Conservation (phyloP, 1,284 basidiomycete species). For the Naganishia albida region DNA sequence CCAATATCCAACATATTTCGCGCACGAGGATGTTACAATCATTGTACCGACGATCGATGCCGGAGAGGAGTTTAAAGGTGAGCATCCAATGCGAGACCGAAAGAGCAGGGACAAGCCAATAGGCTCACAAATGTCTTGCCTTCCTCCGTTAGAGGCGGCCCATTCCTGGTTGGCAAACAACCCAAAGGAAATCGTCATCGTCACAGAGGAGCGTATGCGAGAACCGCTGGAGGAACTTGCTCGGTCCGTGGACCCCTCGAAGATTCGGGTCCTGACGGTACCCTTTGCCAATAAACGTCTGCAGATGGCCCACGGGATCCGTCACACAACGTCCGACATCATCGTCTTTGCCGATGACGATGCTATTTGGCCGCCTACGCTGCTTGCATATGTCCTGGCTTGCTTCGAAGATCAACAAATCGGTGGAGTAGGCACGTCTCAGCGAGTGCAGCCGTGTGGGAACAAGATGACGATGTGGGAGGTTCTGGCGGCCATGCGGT, state of each 20-base stretch:
- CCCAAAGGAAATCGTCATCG: constrained; percentile 89
- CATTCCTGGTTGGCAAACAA: constrained; percentile 84
- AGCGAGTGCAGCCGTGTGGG: constrained; percentile 79
- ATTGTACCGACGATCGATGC: constrained; percentile 93
- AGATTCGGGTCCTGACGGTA: constrained; percentile 82
- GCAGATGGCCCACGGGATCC: constrained; percentile 89
- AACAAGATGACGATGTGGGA: constrained; percentile 86
- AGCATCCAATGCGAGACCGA: constrained; percentile 24
- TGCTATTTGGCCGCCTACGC: constrained; percentile 87
- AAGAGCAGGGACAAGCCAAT: background rate
- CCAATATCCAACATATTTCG: constrained; percentile 81
- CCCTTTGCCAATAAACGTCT: constrained; percentile 89
- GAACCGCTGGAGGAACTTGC: constrained; percentile 83
- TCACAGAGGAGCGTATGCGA: constrained; percentile 87
- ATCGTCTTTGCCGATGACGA: constrained; percentile 95
- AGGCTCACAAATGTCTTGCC: background rate
- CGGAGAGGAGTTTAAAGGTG: constrained; percentile 80
- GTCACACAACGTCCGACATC: constrained; percentile 84
- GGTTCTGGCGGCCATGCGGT: constrained; percentile 83
- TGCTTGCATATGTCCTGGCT: constrained; percentile 78
- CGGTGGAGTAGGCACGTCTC: constrained; percentile 85
- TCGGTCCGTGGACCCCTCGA: constrained; percentile 75
- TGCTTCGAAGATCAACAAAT: constrained; percentile 92
- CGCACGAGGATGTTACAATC: constrained; percentile 87
- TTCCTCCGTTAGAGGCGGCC: constrained; percentile 65